These are phyloP conservation scores for Aspergillus sp. DNA, from an alignment of 2,329 filamentous ascomycete species.

Conservation along the genomic window DNA sequence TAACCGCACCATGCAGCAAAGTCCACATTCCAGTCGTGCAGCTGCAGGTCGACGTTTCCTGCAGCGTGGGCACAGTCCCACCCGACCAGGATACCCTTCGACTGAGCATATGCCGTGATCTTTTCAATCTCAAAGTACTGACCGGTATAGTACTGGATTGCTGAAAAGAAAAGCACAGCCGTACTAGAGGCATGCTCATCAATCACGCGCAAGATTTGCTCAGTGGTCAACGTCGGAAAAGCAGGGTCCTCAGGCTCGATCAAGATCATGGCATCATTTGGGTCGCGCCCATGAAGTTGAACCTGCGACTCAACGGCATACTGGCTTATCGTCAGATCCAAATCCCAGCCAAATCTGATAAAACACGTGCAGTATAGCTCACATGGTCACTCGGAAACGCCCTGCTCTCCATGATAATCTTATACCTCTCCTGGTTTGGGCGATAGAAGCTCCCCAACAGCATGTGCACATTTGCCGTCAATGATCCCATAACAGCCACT, in stretches of 20 bases:
- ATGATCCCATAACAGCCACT: conserved; percentile 79
- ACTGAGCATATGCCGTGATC: conserved; percentile 71
- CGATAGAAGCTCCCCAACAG: conserved; percentile 78
- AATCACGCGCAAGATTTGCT: conserved; percentile 63
- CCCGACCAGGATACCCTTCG: conserved; percentile 62
- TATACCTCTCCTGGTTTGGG: conserved; percentile 58
- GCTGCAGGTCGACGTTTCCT: conserved; percentile 68
- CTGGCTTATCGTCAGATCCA: conserved; percentile 32
- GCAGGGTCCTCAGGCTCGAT: conserved; percentile 54
- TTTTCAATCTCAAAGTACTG: conserved; percentile 74
- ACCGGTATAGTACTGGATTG: conserved; percentile 86
- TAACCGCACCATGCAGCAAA: conserved; percentile 92
- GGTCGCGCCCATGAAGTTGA: conserved; percentile 58
- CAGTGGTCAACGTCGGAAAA: conserved; percentile 57
- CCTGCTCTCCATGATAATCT: conserved; percentile 82
- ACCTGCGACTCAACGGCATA: conserved; percentile 81
- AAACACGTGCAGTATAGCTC: conserved; percentile 17
- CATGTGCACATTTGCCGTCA: conserved; percentile 74
- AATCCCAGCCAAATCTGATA: no score
- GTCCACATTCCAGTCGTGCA: conserved; percentile 87
- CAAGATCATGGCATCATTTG: conserved; percentile 61
- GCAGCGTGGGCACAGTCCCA: conserved; percentile 86
- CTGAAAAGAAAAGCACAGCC: conserved; percentile 71
- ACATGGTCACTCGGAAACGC: conserved; percentile 83
- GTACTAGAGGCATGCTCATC: conserved; percentile 64